Evolutionary conservation across 306 rosid species (phyloP).

Genomic region (Gastrolobium villosum): DNA sequence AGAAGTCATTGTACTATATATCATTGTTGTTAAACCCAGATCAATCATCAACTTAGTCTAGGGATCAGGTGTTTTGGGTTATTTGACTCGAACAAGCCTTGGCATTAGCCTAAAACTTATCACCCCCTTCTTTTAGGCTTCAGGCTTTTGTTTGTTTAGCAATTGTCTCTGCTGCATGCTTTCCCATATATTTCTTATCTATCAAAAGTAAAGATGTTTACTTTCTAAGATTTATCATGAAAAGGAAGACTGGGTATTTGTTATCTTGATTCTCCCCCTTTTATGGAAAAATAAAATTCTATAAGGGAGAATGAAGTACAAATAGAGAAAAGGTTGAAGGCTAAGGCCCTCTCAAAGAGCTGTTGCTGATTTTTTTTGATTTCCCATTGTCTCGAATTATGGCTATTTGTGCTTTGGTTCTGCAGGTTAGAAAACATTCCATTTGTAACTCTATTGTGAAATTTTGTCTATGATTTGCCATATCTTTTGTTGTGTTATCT

Average conservation of each 20-base stretch:
- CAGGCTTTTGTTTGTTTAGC: neutral
- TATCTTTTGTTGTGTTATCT: neutral
- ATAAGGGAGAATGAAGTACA: neutral
- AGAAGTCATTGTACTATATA: slow-evolving; percentile 9
- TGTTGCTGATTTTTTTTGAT: slow-evolving; percentile 17
- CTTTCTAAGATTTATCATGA: neutral
- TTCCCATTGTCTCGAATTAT: neutral
- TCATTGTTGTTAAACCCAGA: neutral
- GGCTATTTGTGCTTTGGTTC: neutral
- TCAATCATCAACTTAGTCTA: neutral
- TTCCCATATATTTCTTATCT: neutral
- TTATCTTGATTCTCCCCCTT: slow-evolving; percentile 9
- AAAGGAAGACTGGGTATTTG: slow-evolving; percentile 8
- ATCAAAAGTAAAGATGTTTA: neutral
- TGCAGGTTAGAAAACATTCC: neutral
- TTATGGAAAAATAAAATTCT: neutral
- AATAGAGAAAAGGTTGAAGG: neutral
- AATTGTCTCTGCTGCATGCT: slow-evolving; percentile 14
- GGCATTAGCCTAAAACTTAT: neutral
- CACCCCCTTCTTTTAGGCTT: neutral
- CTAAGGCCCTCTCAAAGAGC: neutral
- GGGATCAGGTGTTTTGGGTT: slow-evolving; percentile 12
- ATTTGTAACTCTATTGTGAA: neutral
- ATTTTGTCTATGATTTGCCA: neutral
- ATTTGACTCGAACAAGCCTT: neutral